Conservation (phyloP, 768 basidiomycete species). For the Tricholoma sp. region DNA sequence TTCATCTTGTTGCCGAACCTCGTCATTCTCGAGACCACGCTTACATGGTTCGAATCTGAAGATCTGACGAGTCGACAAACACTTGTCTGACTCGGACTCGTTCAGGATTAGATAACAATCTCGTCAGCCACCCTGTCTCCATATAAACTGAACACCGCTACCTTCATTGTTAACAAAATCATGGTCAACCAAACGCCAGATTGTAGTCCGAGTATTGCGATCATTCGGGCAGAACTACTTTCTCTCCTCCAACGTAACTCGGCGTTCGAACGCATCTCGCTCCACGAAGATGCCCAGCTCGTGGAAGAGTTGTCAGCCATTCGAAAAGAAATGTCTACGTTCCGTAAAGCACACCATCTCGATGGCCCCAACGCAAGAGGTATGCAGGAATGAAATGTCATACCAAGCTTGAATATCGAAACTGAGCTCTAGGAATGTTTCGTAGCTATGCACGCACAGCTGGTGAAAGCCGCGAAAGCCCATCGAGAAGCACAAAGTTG, state of each 20-base stretch:
- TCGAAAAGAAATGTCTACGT: background rate
- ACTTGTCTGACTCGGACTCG: too few relatives aligned
- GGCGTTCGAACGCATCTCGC: background rate
- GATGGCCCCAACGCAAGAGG: background rate
- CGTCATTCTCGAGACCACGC: conserved; percentile 1
- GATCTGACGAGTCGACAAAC: too few relatives aligned
- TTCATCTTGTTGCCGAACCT: background rate
- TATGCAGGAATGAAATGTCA: background rate
- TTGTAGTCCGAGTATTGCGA: background rate
- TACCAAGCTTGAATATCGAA: background rate
- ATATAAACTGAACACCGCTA: background rate
- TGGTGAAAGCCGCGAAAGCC: background rate
- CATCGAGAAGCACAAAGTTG: background rate
- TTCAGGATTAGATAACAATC: too few relatives aligned
- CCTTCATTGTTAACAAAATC: background rate
- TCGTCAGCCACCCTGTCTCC: background rate
- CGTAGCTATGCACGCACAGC: background rate
- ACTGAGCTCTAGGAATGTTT: background rate
- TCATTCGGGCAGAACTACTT: background rate
- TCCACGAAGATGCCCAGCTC: background rate
- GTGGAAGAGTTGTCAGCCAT: background rate
- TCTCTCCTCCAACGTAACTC: background rate
- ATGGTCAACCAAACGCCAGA: background rate
- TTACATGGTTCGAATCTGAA: too few relatives aligned
- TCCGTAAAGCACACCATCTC: background rate